Evolutionary conservation across 305 asterid species (phyloP).

Genomic region (Rubia occidens): DNA sequence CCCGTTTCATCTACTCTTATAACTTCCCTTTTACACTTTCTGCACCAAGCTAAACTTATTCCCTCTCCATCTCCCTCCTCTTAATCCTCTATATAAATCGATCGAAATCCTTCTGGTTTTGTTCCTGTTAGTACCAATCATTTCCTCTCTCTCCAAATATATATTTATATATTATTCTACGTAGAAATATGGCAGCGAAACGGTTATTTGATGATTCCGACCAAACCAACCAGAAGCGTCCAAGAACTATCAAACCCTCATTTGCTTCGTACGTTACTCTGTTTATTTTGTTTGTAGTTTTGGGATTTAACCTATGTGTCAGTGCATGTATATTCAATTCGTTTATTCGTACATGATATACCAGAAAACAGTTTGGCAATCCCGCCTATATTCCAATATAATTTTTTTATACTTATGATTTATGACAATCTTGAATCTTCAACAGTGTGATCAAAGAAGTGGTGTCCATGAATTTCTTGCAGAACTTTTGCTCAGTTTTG

Average conservation of each 20-base stretch:
- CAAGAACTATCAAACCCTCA: constrained; percentile 27
- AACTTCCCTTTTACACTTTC: not conserved
- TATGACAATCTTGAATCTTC: not conserved
- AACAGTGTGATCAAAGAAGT: constrained; percentile 55
- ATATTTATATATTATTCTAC: not conserved
- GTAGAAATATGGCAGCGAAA: constrained; percentile 46
- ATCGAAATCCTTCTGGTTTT: not conserved
- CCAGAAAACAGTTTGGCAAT: too few relatives aligned
- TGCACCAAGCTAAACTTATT: not conserved
- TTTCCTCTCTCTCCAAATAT: not conserved
- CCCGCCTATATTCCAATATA: too few relatives aligned
- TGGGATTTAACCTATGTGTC: not conserved
- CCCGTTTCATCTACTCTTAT: not conserved
- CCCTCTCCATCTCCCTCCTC: not conserved
- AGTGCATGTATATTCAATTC: not conserved
- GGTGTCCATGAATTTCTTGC: constrained; percentile 39
- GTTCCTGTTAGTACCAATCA: not conserved
- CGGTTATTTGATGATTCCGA: constrained; percentile 30
- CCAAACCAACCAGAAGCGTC: constrained; percentile 37
- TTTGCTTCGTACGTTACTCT: constrained; percentile 43
- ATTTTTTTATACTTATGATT: not conserved
- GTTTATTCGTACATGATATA: too few relatives aligned
- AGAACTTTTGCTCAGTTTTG: constrained; percentile 45
- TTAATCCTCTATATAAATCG: not conserved
- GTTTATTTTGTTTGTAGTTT: not conserved